Conservation (phyloP, 1,284 basidiomycete species). For the Mycena citricolor region DNA sequence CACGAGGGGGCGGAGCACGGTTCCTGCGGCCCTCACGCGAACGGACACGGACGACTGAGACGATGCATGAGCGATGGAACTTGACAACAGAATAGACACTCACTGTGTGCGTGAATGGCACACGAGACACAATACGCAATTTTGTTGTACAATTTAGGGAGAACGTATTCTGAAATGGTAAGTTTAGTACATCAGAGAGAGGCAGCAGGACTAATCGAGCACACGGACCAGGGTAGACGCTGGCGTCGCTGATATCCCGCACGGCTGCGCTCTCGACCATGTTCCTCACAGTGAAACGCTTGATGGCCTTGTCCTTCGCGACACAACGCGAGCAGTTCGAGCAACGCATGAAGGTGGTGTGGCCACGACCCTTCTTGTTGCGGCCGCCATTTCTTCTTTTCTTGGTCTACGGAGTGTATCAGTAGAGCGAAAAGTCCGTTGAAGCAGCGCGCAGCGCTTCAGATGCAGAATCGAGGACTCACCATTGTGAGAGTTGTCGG, state of each 20-base stretch:
- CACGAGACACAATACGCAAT: conserved; percentile 98
- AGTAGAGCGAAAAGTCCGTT: too few species aligned
- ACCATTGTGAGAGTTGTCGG: too few species aligned
- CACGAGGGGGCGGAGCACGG: conserved; percentile 91
- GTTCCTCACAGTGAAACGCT: conserved; percentile 98
- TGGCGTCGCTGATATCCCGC: conserved; percentile 94
- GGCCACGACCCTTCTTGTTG: conserved; percentile 98
- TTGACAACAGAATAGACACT: conserved; percentile 32
- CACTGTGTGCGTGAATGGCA: conserved; percentile 97
- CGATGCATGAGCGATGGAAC: conserved; percentile 3
- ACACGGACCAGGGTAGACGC: conserved; percentile 84
- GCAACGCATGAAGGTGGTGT: conserved; percentile 92
- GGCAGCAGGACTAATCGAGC: background rate
- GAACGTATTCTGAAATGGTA: conserved; percentile 76
- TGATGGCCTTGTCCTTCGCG: conserved; percentile 99
- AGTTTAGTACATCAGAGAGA: conserved; percentile 1
- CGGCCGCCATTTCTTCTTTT: conserved; percentile 98
- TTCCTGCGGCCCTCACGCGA: conserved; percentile 91
- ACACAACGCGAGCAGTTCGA: conserved; percentile 96
- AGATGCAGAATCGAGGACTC: too few species aligned
- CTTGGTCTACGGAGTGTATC: too few species aligned
- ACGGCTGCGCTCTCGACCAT: conserved; percentile 99
- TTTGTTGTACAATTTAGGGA: conserved; percentile 99
- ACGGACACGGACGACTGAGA: conserved; percentile 87
- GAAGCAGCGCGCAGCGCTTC: too few species aligned